Evolutionary conservation across 2,329 filamentous ascomycete species (phyloP).

Genomic region (Xylaria sp.): DNA sequence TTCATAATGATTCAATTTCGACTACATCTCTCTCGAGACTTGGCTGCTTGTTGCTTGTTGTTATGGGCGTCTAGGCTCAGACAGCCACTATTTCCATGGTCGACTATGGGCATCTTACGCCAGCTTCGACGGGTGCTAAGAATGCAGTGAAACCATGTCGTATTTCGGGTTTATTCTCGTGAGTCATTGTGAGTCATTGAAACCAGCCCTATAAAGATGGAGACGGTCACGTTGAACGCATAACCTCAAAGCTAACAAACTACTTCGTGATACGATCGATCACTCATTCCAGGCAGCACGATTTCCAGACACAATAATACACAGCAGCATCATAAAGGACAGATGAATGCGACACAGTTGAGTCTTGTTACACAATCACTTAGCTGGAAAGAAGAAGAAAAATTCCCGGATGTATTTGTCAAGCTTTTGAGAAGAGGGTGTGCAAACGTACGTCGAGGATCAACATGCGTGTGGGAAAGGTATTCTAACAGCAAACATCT

Average conservation of each 20-base stretch:
- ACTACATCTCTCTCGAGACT: neutral
- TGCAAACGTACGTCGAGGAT: neutral
- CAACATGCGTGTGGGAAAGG: neutral
- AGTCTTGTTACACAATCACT: neutral
- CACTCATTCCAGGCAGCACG: neutral
- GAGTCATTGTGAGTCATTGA: neutral
- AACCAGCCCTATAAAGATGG: neutral
- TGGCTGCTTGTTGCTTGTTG: too few species aligned
- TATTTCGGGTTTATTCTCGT: neutral
- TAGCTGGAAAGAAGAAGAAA: neutral
- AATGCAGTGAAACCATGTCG: conserved; percentile 2
- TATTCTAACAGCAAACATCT: neutral
- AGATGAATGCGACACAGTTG: neutral
- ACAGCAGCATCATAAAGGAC: neutral
- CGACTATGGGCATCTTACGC: neutral
- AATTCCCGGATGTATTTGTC: neutral
- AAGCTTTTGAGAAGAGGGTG: neutral
- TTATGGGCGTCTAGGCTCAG: neutral
- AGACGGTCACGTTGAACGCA: neutral
- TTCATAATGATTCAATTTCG: too few species aligned
- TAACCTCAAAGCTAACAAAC: neutral
- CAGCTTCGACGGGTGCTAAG: neutral
- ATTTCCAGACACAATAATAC: neutral
- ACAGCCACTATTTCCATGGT: neutral
- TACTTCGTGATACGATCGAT: neutral